Percentiles rank a stretch among this genome's conserved stretches.
Conservation (phyloP, 495 filamentous ascomycete species). For the Daldinia concentrica region DNA sequence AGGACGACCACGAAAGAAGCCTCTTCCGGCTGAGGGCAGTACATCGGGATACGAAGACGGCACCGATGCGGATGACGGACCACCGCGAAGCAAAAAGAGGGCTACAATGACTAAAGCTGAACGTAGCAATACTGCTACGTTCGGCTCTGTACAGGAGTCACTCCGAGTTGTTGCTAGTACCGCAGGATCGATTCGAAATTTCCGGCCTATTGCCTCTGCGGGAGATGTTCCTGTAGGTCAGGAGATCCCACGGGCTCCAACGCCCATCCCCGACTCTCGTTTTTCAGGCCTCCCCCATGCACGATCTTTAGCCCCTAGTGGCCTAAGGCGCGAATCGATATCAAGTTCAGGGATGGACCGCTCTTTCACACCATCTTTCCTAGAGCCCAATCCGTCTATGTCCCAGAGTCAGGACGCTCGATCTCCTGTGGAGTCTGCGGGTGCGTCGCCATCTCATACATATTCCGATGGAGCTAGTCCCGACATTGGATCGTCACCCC, state of each 20-base stretch:
- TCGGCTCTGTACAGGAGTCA: constrained; percentile 77
- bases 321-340: constrained; percentile 39
- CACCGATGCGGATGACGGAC: constrained; percentile 71
- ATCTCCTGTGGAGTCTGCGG: constrained; percentile 57
- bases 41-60: constrained; percentile 74
- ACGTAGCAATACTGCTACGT: constrained; percentile 71
- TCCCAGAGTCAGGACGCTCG: constrained; percentile 50
- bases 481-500: constrained; percentile 82
- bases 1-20: constrained; percentile 59
- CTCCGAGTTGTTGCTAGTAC: constrained; percentile 89
- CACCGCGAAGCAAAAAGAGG: constrained; percentile 66
- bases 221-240: constrained; percentile 63
- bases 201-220: constrained; percentile 75
- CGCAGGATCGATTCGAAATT: constrained; percentile 84
- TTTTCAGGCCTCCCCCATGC: constrained; percentile 43
- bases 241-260: constrained; percentile 81
- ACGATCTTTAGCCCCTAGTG: constrained; percentile 30
- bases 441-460: constrained; percentile 64
- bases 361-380: constrained; percentile 21
- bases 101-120: constrained; percentile 77
- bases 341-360: constrained; percentile 19
- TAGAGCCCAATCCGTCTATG: constrained; percentile 33
- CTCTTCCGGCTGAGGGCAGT: constrained; percentile 55
- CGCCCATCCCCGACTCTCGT: constrained; percentile 69
- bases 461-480: constrained; percentile 66